Base-by-base conservation (phyloP, 2,329 filamentous ascomycete species). In the Polytolypa hystricis region DNA sequence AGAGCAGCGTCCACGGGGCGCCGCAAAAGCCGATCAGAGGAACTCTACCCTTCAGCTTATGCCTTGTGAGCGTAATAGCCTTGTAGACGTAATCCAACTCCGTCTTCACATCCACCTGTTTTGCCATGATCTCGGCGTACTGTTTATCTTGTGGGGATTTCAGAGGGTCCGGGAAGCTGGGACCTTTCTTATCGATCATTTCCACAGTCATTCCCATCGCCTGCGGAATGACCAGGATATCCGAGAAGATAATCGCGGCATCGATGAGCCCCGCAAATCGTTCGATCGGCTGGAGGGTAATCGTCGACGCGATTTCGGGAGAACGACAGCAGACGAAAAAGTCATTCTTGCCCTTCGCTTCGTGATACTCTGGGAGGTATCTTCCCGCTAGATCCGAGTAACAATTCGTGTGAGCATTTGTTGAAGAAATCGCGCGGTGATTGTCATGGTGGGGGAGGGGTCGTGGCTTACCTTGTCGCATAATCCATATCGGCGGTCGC, bases 151-250 rank as follows among this genome's bases (percentile, higher is more conserved):
- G 71, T 3, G 91, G 89, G 26, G 73, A 77, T 55, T 73, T 70
- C 42, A 98, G 70, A 10, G 91, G 91, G 31, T 81, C 67, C 0
- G 91, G 91, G 60, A 98, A 98, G 58, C 93, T 84, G 8, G 91
- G 91, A 0, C 91, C 91, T 61, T 94, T 93, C 65, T 91, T 93
- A 60, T 95, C 87, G 8, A 96, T 72, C 91, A 98, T 98, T 60
- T 96, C 83, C 18, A 98, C 91, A n/a, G 73, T 71, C 91, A 98
- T 98, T 1, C 91, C 91, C 77, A 98, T 84, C 20, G 91, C 91
- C 65, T 98, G 91, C 0, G 91, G 91, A 44, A 98, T 87, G 30
- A 98, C 91, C 25, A 98, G 76, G 47, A 98, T 98, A 58, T 98
- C 91, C 39, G 85, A 94, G 71, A 98, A 98, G 61, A 98, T 98